Base-by-base conservation (phyloP, 129 eudicot genomes). In the Erigeron canadensis region DNA sequence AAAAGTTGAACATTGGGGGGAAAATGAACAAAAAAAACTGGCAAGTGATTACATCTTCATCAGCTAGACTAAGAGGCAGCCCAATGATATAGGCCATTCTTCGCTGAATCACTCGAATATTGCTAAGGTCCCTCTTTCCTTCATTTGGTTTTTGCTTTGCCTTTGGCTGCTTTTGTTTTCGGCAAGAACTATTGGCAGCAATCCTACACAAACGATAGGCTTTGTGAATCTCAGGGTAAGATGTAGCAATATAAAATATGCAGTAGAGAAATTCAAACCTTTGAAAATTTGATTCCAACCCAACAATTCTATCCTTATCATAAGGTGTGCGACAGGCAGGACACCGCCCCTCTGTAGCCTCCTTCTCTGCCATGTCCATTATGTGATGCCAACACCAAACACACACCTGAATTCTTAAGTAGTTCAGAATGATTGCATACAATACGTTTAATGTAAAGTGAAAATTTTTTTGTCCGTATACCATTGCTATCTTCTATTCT, bases 351-450 rank as follows among this genome's bases (percentile, higher is more conserved):
- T 83, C 91, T 22, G 82, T 76, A 73, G 77, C 86, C 73, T 88
- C 81, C 74, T 88, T 88, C 77, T 85, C 96, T 79, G 96, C 91
- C 91, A 88, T 86, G 85, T 85, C 88, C 84, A 88, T 88, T 76
- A 88, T 81, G 69, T 85, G 96, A 77, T 88, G 85, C 91, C 91
- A 88, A 83, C 34, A 88, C 96, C 96, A 88, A 85, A 88, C 84
- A 74, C 96, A 88, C 72, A 85, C 84, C 96, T 88, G 85, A 67
- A 17, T 57, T 38, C 68, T 59, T 34, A 5, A 61, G 3, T 16
- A 66, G 11, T 23, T 59, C 10, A 21, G 9, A 59, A 59, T 8
- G 42, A 28, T 23, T 59, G 16, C 40, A 59, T 58, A 56, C 2
- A 12, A 45, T 45, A 45, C 3, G 2, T 6, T 44, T 44, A 6